Evolutionary conservation across 2,329 filamentous ascomycete species (phyloP).

Genomic region (Trichoderma atroviride): DNA sequence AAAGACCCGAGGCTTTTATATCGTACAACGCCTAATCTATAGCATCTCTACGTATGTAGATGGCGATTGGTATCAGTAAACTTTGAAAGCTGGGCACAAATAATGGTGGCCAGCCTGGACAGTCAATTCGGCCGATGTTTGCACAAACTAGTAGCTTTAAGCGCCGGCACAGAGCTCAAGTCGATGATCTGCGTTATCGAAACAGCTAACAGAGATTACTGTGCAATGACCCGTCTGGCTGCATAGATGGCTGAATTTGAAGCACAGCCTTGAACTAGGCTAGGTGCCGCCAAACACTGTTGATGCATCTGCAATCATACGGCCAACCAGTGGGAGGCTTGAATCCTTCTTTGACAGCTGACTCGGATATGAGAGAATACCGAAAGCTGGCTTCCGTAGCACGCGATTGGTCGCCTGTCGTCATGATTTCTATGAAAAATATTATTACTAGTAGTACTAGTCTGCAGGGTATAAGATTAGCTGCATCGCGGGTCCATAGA

Average conservation of each 20-base stretch:
- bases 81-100: background rate
- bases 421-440: background rate
- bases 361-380: background rate
- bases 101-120: background rate
- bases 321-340: background rate
- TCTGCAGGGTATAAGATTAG: background rate
- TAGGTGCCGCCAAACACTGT: background rate
- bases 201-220: background rate
- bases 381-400: background rate
- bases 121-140: background rate
- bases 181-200: conserved; percentile 1
- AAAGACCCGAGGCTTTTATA: background rate
- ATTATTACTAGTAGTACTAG: background rate
- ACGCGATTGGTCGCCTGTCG: background rate
- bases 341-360: background rate
- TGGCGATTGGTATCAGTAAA: background rate
- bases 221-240: background rate
- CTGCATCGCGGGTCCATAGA: background rate
- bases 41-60: background rate
- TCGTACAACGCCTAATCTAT: background rate
- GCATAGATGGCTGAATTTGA: background rate
- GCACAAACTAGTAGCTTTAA: background rate
- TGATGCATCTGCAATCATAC: background rate
- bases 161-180: background rate
- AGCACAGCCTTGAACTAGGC: background rate